These are phyloP conservation scores for Collybiopsis luxurians DNA, from an alignment of 768 basidiomycete species.

Conservation along the genomic window DNA sequence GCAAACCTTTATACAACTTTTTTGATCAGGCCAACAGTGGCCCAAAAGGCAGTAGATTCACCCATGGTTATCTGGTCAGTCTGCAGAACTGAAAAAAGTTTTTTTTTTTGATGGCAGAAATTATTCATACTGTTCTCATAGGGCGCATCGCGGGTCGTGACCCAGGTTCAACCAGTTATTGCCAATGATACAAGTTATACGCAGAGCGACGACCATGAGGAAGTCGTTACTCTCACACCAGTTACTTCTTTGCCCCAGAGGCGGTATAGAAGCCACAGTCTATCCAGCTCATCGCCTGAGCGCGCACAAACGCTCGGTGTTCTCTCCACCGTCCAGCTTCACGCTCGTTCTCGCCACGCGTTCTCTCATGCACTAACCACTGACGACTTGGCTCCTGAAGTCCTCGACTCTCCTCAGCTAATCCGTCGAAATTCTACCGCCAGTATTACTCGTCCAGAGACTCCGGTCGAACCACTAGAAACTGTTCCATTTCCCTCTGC, in stretches of 20 bases:
- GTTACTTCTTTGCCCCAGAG: slow-evolving; percentile 24
- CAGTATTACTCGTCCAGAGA: slow-evolving; percentile 8
- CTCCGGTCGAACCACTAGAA: neutral
- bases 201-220: slow-evolving; percentile 64
- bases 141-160: slow-evolving; percentile 69
- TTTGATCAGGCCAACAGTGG: slow-evolving; percentile 57
- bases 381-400: slow-evolving; percentile 15
- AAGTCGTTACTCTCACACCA: slow-evolving; percentile 14
- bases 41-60: slow-evolving; percentile 72
- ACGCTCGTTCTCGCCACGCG: slow-evolving; percentile 59
- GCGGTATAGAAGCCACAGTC: slow-evolving; percentile 59
- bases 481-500: slow-evolving; percentile 5
- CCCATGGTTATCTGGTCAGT: slow-evolving; percentile 65
- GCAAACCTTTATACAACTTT: slow-evolving; percentile 29
- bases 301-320: slow-evolving; percentile 49
- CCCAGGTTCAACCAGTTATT: slow-evolving; percentile 65
- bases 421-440: slow-evolving; percentile 11
- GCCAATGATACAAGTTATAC: slow-evolving; percentile 46
- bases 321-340: slow-evolving; percentile 60
- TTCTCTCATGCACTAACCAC: slow-evolving; percentile 33
- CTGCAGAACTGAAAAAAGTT: too few relatives aligned
- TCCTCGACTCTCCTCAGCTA: slow-evolving; percentile 17
- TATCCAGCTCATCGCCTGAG: slow-evolving; percentile 47
- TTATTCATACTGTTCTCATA: slow-evolving; percentile 21
- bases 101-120: neutral